Percentiles rank a stretch among this genome's conserved stretches.
Conservation (phyloP, 805 yeast species). For the Sugiyamaella americana region DNA sequence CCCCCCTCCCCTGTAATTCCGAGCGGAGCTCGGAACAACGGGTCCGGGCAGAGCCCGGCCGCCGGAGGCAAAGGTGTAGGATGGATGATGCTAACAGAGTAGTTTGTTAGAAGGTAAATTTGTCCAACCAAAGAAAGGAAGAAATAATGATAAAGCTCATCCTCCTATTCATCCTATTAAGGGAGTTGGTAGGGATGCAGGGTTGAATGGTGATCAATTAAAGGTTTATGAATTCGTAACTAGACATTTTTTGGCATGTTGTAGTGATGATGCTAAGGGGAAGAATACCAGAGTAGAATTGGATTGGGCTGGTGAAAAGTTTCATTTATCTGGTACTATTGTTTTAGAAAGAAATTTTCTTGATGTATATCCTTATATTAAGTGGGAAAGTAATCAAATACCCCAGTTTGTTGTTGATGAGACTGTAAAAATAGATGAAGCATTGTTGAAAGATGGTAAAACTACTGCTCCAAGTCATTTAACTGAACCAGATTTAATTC, state of each 20-base stretch:
- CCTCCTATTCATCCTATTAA: conserved; percentile 93
- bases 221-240: conserved; percentile 82
- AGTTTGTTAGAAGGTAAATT: conserved; percentile 44
- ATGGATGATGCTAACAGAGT: background rate
- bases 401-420: conserved; percentile 62
- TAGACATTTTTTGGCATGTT: conserved; percentile 82
- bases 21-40: too few relatives aligned
- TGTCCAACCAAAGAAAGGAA: conserved; percentile 70
- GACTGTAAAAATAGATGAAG: conserved; percentile 45
- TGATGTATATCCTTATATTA: conserved; percentile 70
- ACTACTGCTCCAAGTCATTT: conserved; percentile 77
- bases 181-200: conserved; percentile 20
- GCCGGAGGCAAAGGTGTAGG: too few relatives aligned
- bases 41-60: too few relatives aligned
- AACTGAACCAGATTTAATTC: conserved; percentile 89
- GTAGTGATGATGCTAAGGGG: conserved; percentile 88
- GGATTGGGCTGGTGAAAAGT: conserved; percentile 73
- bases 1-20: too few relatives aligned
- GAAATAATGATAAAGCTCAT: conserved; percentile 89
- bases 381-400: conserved; percentile 62
- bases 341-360: conserved; percentile 72
- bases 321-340: conserved; percentile 64
- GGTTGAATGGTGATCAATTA: conserved; percentile 43
- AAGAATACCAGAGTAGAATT: conserved; percentile 53
- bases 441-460: conserved; percentile 62